Evolutionary conservation across 208 protist genomes (phyloP).

Genomic region (Trypanosoma scelopori): DNA sequence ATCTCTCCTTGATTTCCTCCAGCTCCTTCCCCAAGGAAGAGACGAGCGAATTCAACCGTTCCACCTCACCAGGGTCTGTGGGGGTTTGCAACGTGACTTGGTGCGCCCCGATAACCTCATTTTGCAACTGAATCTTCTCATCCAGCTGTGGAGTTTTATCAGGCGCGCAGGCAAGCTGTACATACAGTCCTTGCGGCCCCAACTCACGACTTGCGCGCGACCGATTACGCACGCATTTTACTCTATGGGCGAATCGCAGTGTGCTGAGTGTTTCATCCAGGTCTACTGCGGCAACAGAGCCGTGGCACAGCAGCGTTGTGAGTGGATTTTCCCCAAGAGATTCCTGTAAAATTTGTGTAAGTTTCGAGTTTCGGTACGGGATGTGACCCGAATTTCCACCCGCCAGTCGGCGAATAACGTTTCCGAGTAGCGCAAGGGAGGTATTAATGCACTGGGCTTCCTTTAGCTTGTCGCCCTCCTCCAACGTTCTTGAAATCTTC

Average conservation of each 20-base stretch:
- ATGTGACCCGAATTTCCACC: slow-evolving; percentile 43
- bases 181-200: slow-evolving; percentile 36
- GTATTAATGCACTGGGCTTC: slow-evolving; percentile 77
- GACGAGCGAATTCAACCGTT: slow-evolving; percentile 32
- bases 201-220: slow-evolving; percentile 48
- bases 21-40: slow-evolving; percentile 41
- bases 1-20: slow-evolving; percentile 35
- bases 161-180: slow-evolving; percentile 38
- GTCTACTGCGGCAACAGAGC: slow-evolving; percentile 26
- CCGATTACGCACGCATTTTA: slow-evolving; percentile 58
- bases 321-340: slow-evolving; percentile 59
- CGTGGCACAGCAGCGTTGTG: slow-evolving; percentile 62
- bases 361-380: slow-evolving; percentile 70
- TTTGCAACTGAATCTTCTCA: slow-evolving; percentile 36
- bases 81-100: neutral
- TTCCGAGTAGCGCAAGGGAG: slow-evolving; percentile 77
- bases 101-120: slow-evolving; percentile 20
- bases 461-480: slow-evolving; percentile 36
- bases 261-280: slow-evolving; percentile 60
- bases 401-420: slow-evolving; percentile 68
- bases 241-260: slow-evolving; percentile 64
- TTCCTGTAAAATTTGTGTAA: slow-evolving; percentile 70
- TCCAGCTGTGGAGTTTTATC: slow-evolving; percentile 47
- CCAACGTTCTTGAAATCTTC: slow-evolving; percentile 46
- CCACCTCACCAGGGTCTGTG: neutral